Evolutionary conservation across 768 basidiomycete species (phyloP), one percentile per base, ranked within the genome.

Genomic region (Xanthoconium stramineum): DNA sequence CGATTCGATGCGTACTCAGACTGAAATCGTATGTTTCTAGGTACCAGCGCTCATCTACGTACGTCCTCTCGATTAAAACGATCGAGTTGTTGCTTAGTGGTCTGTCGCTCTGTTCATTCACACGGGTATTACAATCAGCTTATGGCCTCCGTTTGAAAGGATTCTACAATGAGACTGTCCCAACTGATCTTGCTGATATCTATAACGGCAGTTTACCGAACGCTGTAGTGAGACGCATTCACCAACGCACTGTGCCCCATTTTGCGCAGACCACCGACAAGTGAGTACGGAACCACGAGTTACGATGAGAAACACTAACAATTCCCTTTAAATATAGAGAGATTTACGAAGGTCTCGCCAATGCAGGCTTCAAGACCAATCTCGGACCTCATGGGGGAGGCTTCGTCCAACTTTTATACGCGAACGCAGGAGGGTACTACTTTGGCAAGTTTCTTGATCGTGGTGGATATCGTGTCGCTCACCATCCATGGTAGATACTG

Each of bases 361-460:
- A 66, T 53, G 74, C 62, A 13, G 77, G 78, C 1, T 74, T 80
- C 65, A 70, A 70, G 57, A 70, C 70, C 0, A 71, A 73, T 50
- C 54, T 70, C 37, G 78, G 79, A 20, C 33, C 40, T 5, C 61
- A 77, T 30, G 68, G 56, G 10, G 59, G 72, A 5, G 77, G 78
- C 1, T 36, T 75, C 9, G 39, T 72, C 29, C 60, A 65, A 2
- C 64, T 75, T 10, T 52, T 69, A 2, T 56, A 65, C 6, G 48
- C 43, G 19, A 64, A 72, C 6, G 65, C 57, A 3, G 77, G 78
- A 40, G 77, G 79, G 12, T 77, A 72, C 47, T 78, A 78, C 59
- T 56, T 78, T 14, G 75, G 77, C 71, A 47, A 28, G 67, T 52
- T 29, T 15, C 30, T 8, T 1, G 14, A 12, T 29, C 2, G 8